Evolutionary conservation across 192 early-diverging fungal species (phyloP).

Genomic region (Linnemannia elongata): DNA sequence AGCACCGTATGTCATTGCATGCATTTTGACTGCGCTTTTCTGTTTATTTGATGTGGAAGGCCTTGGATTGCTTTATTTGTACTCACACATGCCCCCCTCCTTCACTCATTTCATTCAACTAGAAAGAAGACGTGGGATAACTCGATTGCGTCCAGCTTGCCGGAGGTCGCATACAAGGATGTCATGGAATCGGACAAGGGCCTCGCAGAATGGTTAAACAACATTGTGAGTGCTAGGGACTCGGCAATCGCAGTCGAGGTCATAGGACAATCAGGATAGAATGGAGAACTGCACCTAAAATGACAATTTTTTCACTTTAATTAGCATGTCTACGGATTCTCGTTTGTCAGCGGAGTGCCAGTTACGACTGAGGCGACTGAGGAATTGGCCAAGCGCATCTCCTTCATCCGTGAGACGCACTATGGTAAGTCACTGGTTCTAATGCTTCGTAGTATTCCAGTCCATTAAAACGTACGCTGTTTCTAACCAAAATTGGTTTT

Average conservation of each 20-base stretch:
- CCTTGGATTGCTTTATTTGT: slow-evolving; percentile 28
- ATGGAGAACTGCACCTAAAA: background rate
- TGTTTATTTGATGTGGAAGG: background rate
- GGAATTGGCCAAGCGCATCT: slow-evolving; percentile 71
- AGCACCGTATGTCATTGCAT: slow-evolving; percentile 29
- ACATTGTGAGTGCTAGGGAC: slow-evolving; percentile 63
- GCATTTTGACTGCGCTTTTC: background rate
- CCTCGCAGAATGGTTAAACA: slow-evolving; percentile 74
- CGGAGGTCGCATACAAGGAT: slow-evolving; percentile 63
- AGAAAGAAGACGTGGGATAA: slow-evolving; percentile 56
- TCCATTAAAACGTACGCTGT: background rate
- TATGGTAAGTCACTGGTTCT: slow-evolving; percentile 61
- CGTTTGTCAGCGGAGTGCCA: slow-evolving; percentile 81
- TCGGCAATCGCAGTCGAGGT: background rate
- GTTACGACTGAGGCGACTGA: slow-evolving; percentile 74
- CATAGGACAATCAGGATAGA: slow-evolving; percentile 3
- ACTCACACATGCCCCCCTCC: background rate
- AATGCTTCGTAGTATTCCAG: background rate
- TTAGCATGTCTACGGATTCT: slow-evolving; percentile 78
- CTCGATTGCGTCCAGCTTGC: slow-evolving; percentile 40
- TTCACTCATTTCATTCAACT: background rate
- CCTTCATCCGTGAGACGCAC: slow-evolving; percentile 83
- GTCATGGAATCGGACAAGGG: slow-evolving; percentile 80
- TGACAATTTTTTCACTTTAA: background rate
- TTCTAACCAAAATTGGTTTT: background rate